Evolutionary conservation across 1,139 yeast genomes (phyloP).

Genomic region (Taphrina communis): DNA sequence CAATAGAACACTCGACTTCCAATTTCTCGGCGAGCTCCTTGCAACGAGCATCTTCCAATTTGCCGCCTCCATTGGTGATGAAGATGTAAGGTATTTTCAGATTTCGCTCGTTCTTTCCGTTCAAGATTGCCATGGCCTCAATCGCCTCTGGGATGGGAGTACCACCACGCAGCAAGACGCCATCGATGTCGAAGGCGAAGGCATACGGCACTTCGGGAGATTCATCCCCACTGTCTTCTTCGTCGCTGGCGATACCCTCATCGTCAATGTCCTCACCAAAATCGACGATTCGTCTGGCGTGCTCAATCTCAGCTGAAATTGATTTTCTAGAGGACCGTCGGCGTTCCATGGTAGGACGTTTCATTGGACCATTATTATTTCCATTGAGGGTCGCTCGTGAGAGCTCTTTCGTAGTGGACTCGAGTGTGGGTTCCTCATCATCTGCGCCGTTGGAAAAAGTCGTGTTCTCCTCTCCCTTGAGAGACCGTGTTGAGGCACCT

Average conservation of each 20-base stretch:
- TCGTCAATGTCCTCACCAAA: constrained; percentile 36
- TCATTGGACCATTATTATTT: not conserved
- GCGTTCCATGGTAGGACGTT: constrained; percentile 32
- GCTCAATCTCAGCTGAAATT: constrained; percentile 37
- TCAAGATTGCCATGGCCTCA: constrained; percentile 69
- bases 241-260: constrained; percentile 27
- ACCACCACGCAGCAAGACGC: constrained; percentile 80
- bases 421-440: constrained; percentile 24
- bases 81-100: constrained; percentile 83
- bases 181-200: constrained; percentile 86
- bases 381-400: constrained; percentile 3
- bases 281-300: constrained; percentile 32
- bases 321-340: constrained; percentile 26
- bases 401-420: constrained; percentile 15
- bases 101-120: constrained; percentile 78
- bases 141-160: constrained; percentile 77
- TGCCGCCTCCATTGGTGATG: constrained; percentile 89
- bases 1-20: constrained; percentile 64
- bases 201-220: constrained; percentile 53
- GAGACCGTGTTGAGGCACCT: constrained; percentile 14
- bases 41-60: constrained; percentile 75
- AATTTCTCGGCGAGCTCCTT: constrained; percentile 68
- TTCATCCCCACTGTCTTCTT: constrained; percentile 33
- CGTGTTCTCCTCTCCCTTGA: constrained; percentile 25
- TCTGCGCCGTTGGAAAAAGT: constrained; percentile 11